Conservation (phyloP, 1,139 yeast species). For the Geotrichum phurueaensis region DNA sequence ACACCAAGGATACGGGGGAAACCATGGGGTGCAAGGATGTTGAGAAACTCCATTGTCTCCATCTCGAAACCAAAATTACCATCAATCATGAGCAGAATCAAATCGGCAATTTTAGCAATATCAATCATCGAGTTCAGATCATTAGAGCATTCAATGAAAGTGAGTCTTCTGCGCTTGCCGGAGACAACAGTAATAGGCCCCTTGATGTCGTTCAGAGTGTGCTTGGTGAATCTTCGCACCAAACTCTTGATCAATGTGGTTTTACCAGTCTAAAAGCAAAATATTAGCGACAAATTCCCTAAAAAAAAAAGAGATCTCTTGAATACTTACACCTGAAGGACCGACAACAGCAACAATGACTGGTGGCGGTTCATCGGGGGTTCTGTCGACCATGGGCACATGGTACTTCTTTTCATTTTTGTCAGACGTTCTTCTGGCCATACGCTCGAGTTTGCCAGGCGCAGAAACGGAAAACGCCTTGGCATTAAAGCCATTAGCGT, state of each 20-base stretch:
- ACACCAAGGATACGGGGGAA: slow-evolving; percentile 97
- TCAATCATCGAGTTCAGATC: slow-evolving; percentile 95
- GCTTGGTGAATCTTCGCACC: slow-evolving; percentile 84
- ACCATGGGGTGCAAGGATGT: slow-evolving; percentile 95
- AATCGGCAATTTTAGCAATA: slow-evolving; percentile 90
- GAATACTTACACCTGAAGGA: slow-evolving; percentile 64
- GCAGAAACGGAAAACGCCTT: slow-evolving; percentile 93
- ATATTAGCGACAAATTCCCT: not conserved
- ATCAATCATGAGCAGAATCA: slow-evolving; percentile 82
- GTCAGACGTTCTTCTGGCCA: slow-evolving; percentile 81
- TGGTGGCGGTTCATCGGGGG: slow-evolving; percentile 98
- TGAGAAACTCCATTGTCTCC: slow-evolving; percentile 99
- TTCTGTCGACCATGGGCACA: slow-evolving; percentile 96
- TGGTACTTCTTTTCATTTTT: slow-evolving; percentile 76
- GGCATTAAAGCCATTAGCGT: slow-evolving; percentile 85
- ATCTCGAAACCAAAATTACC: slow-evolving; percentile 98
- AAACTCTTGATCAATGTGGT: slow-evolving; percentile 87
- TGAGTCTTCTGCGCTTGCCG: slow-evolving; percentile 87
- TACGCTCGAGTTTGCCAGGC: slow-evolving; percentile 80
- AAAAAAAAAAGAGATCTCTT: not conserved
- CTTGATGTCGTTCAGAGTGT: slow-evolving; percentile 73
- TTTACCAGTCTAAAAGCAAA: slow-evolving; percentile 60
- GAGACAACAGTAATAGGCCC: slow-evolving; percentile 98
- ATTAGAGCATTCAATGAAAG: slow-evolving; percentile 88
- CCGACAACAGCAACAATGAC: slow-evolving; percentile 95